Conservation (phyloP, 345 rosid genomes). For the Camelina neglecta region DNA sequence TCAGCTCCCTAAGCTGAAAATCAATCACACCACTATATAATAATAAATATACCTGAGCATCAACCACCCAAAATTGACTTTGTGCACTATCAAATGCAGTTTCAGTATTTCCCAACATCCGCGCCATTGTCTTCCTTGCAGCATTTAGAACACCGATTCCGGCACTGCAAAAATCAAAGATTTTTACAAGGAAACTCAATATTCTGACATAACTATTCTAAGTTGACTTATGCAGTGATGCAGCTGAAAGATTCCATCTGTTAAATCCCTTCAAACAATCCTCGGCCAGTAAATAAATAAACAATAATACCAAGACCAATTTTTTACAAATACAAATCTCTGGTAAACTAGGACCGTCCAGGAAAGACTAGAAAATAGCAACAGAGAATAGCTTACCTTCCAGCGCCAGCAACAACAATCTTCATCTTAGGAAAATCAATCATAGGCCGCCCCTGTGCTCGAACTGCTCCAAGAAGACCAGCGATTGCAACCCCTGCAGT, state of each 20-base stretch:
- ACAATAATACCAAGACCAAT: conserved; percentile 10
- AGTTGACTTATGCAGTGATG: conserved; percentile 12
- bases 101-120: conserved; percentile 90
- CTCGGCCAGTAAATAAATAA: background rate
- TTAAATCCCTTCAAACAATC: conserved; percentile 11
- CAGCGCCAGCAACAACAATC: conserved; percentile 99
- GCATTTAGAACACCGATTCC: conserved; percentile 98
- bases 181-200: conserved; percentile 31
- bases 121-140: conserved; percentile 97
- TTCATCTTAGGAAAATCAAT: conserved; percentile 96
- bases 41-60: conserved; percentile 68
- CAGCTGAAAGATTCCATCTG: background rate
- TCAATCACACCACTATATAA: conserved; percentile 11
- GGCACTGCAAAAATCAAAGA: conserved; percentile 65
- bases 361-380: background rate
- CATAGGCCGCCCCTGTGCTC: conserved; percentile 98
- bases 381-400: conserved; percentile 59
- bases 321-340: background rate
- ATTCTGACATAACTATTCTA: background rate
- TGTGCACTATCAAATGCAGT: conserved; percentile 87
- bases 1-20: conserved; percentile 19
- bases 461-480: conserved; percentile 98
- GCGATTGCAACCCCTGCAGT: conserved; percentile 99
- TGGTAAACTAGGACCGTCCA: conserved; percentile 4
- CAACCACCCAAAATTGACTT: conserved; percentile 98